Conservation (phyloP, 768 basidiomycete species). For the Boletus huronensis region DNA sequence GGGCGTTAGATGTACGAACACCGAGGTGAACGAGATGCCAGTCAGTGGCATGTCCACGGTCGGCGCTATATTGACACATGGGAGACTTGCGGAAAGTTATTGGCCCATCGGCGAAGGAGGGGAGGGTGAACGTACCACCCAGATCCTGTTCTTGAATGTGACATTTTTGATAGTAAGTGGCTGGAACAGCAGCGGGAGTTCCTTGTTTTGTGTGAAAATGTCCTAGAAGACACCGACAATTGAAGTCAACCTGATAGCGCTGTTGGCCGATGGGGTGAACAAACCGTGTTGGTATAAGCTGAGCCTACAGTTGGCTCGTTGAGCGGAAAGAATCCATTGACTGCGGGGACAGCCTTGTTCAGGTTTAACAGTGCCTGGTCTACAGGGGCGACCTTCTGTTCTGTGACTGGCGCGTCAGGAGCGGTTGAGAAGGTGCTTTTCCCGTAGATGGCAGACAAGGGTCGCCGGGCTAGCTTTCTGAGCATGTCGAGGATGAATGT, state of each 20-base stretch:
- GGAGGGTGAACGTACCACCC: conserved; percentile 40
- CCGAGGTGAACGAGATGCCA: conserved; percentile 84
- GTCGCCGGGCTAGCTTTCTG: neutral
- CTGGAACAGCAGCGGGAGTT: conserved; percentile 59
- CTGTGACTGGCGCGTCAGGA: neutral
- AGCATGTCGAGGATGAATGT: neutral
- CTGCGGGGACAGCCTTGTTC: conserved; percentile 49
- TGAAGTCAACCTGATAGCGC: neutral
- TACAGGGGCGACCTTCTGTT: neutral
- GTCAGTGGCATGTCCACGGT: conserved; percentile 73
- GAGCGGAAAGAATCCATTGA: conserved; percentile 54
- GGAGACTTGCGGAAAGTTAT: conserved; percentile 44
- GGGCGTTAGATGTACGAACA: conserved; percentile 27
- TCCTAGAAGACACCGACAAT: conserved; percentile 20
- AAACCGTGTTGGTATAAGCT: conserved; percentile 24
- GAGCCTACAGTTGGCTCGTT: conserved; percentile 58
- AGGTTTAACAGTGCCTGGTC: conserved; percentile 21
- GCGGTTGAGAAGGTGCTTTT: neutral
- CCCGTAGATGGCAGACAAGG: neutral
- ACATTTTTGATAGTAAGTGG: conserved; percentile 58
- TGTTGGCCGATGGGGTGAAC: conserved; percentile 6
- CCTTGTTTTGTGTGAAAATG: conserved; percentile 44
- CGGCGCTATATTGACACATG: conserved; percentile 81
- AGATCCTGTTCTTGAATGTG: conserved; percentile 74
- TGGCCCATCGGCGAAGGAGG: neutral